These are phyloP conservation scores for Rhizopus sp. DNA, from an alignment of 371 early-diverging fungal genomes.

Conservation along the genomic window DNA sequence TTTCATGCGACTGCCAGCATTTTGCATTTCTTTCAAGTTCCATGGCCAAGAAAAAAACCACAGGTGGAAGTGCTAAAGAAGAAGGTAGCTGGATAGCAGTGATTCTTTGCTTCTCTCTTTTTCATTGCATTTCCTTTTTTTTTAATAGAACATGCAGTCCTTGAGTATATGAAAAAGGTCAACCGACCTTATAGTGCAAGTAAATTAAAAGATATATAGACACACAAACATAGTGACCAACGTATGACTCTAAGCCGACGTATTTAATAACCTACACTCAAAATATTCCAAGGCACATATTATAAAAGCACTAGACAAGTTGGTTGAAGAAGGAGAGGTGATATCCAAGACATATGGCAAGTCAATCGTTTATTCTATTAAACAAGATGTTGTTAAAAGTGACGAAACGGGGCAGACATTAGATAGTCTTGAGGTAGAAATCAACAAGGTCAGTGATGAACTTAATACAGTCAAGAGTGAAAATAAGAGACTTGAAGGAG, in stretches of 20 bases:
- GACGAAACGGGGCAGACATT: not conserved
- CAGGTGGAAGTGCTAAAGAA: conserved; percentile 5
- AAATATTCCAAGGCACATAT: conserved; percentile 22
- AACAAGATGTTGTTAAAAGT: conserved; percentile 4
- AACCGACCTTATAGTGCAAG: conserved; percentile 32
- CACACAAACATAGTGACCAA: not conserved
- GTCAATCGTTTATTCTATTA: conserved; percentile 17
- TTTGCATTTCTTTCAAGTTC: not conserved
- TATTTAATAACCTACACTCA: conserved; percentile 27
- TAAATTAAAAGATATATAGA: conserved; percentile 2
- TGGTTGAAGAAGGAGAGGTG: conserved; percentile 15
- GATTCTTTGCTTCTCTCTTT: not conserved
- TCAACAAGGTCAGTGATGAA: not conserved
- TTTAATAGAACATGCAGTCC: conserved; percentile 13
- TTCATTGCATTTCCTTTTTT: not conserved
- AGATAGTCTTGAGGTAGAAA: not conserved
- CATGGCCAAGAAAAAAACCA: conserved; percentile 18
- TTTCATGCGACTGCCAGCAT: conserved; percentile 6
- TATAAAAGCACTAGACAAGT: conserved; percentile 14
- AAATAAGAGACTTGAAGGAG: conserved; percentile 12
- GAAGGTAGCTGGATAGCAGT: conserved; percentile 11
- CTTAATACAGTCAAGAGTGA: not conserved
- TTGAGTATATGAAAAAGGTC: conserved; percentile 22
- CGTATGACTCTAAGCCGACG: conserved; percentile 17
- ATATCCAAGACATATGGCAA: conserved; percentile 25